phyloP scores from a whole-genome alignment of 441 rosid species.

The Biscutella auriculata region DNA sequence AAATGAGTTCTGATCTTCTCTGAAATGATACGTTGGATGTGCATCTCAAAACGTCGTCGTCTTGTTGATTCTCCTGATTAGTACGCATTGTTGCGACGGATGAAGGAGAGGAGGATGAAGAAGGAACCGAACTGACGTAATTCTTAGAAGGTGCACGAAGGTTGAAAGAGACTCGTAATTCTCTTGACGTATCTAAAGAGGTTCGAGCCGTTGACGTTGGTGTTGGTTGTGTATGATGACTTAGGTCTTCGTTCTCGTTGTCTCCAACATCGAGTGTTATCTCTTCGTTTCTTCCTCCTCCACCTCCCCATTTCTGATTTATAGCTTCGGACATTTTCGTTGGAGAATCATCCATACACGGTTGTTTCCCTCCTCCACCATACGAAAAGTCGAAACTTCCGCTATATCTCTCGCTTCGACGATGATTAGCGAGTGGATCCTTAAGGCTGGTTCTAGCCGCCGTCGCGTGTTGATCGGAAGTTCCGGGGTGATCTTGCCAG shows the following conservation, averaged over 20 bases:
- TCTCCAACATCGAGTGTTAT: slow-evolving; percentile 62
- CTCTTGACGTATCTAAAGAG: slow-evolving; percentile 23
- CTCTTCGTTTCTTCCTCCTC: slow-evolving; percentile 27
- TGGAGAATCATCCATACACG: slow-evolving; percentile 26
- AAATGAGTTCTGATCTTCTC: slow-evolving; percentile 25
- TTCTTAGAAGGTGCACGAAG: slow-evolving; percentile 20
- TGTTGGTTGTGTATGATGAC: slow-evolving; percentile 9
- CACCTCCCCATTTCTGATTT: background rate
- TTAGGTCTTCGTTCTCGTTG: slow-evolving; percentile 30
- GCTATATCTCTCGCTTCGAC: background rate
- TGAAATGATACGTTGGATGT: slow-evolving; percentile 34
- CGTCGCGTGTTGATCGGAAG: background rate
- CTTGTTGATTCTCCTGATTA: slow-evolving; percentile 10
- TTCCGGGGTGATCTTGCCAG: slow-evolving; percentile 20
- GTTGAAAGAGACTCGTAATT: slow-evolving; percentile 40
- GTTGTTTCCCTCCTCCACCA: background rate
- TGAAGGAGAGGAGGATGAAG: slow-evolving; percentile 3
- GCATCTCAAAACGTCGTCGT: slow-evolving; percentile 31
- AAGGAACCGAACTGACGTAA: slow-evolving; percentile 10
- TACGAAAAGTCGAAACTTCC: slow-evolving; percentile 24
- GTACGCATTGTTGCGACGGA: slow-evolving; percentile 14
- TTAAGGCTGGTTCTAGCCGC: background rate
- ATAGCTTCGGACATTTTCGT: slow-evolving; percentile 4
- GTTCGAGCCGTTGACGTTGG: slow-evolving; percentile 17
- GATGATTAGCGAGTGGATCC: background rate